Percentiles rank a stretch among this genome's conserved stretches.
These are phyloP conservation scores for Scheffersomyces segobiensis DNA, from an alignment of 1,139 yeast species.

Conservation along the genomic window DNA sequence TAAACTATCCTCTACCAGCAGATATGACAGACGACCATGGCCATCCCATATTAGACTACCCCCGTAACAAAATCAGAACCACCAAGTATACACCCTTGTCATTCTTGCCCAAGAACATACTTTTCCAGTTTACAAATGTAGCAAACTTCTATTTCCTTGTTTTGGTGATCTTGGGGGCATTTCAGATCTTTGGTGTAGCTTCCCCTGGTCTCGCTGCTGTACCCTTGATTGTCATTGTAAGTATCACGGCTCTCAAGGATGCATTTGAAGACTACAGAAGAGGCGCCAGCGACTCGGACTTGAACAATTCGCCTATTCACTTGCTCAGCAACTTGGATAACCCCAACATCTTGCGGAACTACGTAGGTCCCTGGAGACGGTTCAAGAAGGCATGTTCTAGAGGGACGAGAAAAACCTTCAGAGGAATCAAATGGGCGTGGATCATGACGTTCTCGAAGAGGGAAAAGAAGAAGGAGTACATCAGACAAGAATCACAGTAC, in stretches of 20 bases:
- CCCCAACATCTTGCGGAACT: conserved; percentile 72
- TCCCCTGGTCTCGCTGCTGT: conserved; percentile 90
- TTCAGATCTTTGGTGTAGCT: conserved; percentile 88
- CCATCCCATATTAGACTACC: conserved; percentile 56
- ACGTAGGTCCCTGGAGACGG: conserved; percentile 63
- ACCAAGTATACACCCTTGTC: conserved; percentile 92
- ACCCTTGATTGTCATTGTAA: conserved; percentile 89
- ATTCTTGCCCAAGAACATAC: conserved; percentile 82
- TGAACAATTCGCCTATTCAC: conserved; percentile 85
- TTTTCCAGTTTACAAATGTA: conserved; percentile 79
- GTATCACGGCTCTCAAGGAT: conserved; percentile 86
- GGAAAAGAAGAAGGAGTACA: conserved; percentile 25
- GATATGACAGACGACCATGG: conserved; percentile 41
- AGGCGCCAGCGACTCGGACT: conserved; percentile 74
- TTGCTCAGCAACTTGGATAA: conserved; percentile 69
- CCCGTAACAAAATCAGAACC: conserved; percentile 91
- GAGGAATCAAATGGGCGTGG: conserved; percentile 22
- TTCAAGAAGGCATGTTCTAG: conserved; percentile 52
- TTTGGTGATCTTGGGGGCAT: conserved; percentile 80
- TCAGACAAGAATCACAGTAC: conserved; percentile 27
- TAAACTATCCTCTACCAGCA: conserved; percentile 37
- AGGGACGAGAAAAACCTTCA: conserved; percentile 14
- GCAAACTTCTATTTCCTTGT: conserved; percentile 88
- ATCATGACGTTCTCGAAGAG: conserved; percentile 33
- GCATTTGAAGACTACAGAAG: conserved; percentile 93